These are phyloP conservation scores for Metroxylon sagu DNA, from an alignment of 176 grass and related monocot genomes.

Conservation along the genomic window DNA sequence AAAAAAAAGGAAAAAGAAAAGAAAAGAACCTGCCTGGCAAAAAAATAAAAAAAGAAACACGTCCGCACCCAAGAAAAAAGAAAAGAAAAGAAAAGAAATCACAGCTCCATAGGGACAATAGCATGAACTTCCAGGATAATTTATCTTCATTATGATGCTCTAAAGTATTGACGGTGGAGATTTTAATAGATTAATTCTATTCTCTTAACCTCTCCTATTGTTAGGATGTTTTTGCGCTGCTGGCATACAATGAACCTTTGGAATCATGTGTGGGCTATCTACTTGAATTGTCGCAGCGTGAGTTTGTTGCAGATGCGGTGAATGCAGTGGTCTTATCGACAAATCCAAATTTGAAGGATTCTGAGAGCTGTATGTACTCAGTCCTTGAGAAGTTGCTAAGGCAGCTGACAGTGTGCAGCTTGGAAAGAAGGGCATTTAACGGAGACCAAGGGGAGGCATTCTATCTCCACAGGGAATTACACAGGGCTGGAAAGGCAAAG, in stretches of 20 bases:
- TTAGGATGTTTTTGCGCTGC: constrained; percentile 63
- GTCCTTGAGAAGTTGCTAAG: constrained; percentile 80
- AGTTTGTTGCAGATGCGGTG: constrained; percentile 82
- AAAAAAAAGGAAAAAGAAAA: too few species aligned
- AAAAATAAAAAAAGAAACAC: too few species aligned
- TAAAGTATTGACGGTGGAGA: too few species aligned
- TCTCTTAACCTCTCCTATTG: constrained; percentile 16
- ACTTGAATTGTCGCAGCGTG: constrained; percentile 53
- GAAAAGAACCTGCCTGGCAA: too few species aligned
- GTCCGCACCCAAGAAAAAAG: too few species aligned
- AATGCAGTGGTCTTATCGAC: constrained; percentile 74
- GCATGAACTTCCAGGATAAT: not conserved
- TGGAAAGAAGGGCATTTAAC: constrained; percentile 48
- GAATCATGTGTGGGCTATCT: constrained; percentile 78
- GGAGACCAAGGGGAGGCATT: constrained; percentile 70
- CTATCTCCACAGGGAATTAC: constrained; percentile 85
- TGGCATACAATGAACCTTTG: constrained; percentile 64
- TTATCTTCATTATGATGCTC: too few species aligned
- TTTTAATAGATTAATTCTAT: not conserved
- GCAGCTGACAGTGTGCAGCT: constrained; percentile 82
- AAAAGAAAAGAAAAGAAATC: too few species aligned
- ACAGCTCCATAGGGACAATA: not conserved
- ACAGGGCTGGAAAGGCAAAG: constrained; percentile 20
- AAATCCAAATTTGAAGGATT: constrained; percentile 55
- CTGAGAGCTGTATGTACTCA: constrained; percentile 58